Base-by-base conservation (phyloP, 75 land plant genomes). In the Isoetes taiwanensis region DNA sequence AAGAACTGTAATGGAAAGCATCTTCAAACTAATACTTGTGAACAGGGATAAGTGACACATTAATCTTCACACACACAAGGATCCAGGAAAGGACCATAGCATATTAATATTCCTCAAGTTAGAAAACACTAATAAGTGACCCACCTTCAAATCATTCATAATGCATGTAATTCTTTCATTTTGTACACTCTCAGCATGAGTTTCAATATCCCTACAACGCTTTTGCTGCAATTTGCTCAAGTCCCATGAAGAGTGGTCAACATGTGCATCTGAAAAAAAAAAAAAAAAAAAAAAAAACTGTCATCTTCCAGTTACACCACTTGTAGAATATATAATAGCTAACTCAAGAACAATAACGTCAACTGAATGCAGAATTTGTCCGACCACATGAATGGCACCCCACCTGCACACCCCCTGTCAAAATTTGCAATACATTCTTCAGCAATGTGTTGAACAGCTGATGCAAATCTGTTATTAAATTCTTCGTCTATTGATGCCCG, bases 361-460 rank as follows among this genome's bases (percentile, higher is more conserved):
- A n/a, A n/a, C n/a, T n/a, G n/a, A n/a, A n/a, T n/a, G n/a, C n/a
- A n/a, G n/a, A n/a, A n/a, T n/a, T n/a, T n/a, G n/a, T n/a, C n/a
- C n/a, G n/a, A n/a, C n/a, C n/a, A n/a, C n/a, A n/a, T n/a, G n/a
- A n/a, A n/a, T n/a, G n/a, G n/a, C n/a, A n/a, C n/a, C n/a, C n/a
- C 23, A 46, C 50, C 50, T 46, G 16, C 16, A n/a, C 50, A 46
- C 8, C 50, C 50, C 25, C n/a, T 6, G 50, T 46, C 50, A 46
- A 46, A 46, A 19, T 46, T 23, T 5, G 16, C 16, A 6, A 46
- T 5, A 19, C 50, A 46, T 46, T 46, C 50, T 8, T 8, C n/a
- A 46, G 50, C 23, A 23, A 19, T 19, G 16, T 23, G 16, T 46
- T 23, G 5, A 6, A 46, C n/a, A 6, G 50, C 50, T 19, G 50